Evolutionary conservation across 2,329 filamentous ascomycete species (phyloP).

Genomic region (Beauveria varroae): DNA sequence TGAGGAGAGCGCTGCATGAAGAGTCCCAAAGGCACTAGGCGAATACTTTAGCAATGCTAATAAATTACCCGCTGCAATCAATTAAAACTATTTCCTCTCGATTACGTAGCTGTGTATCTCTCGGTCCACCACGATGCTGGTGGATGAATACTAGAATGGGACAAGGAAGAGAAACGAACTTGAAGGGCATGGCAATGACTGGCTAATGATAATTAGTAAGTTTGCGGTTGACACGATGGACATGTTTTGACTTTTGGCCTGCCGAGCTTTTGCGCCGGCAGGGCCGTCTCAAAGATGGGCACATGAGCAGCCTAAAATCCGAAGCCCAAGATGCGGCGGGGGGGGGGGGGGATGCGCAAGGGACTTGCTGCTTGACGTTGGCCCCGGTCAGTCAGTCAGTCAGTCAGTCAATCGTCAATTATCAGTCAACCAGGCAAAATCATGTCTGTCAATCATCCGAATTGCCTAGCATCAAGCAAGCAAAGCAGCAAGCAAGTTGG

Average conservation of each 20-base stretch:
- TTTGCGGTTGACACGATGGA: conserved; percentile 16
- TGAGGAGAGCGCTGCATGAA: background rate
- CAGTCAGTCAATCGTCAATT: background rate
- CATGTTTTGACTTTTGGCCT: conserved; percentile 20
- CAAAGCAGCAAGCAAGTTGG: too few relatives aligned
- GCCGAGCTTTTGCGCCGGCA: conserved; percentile 29
- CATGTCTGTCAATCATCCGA: background rate
- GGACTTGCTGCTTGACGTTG: too few relatives aligned
- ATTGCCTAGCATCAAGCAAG: background rate
- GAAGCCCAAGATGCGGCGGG: background rate
- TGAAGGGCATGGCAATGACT: background rate
- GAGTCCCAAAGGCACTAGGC: too few relatives aligned
- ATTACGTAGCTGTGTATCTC: background rate
- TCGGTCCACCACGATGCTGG: background rate
- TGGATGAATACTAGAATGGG: background rate
- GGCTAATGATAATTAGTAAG: background rate
- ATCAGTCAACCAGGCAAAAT: background rate
- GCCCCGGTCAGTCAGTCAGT: background rate
- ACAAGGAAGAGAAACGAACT: background rate
- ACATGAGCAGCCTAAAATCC: conserved; percentile 32
- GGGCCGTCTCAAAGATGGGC: conserved; percentile 35
- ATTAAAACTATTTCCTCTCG: background rate
- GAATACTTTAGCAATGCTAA: background rate
- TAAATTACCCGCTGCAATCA: background rate
- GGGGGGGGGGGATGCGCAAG: too few relatives aligned